Conservation (phyloP, 345 rosid species). For the Gossypium australe region DNA sequence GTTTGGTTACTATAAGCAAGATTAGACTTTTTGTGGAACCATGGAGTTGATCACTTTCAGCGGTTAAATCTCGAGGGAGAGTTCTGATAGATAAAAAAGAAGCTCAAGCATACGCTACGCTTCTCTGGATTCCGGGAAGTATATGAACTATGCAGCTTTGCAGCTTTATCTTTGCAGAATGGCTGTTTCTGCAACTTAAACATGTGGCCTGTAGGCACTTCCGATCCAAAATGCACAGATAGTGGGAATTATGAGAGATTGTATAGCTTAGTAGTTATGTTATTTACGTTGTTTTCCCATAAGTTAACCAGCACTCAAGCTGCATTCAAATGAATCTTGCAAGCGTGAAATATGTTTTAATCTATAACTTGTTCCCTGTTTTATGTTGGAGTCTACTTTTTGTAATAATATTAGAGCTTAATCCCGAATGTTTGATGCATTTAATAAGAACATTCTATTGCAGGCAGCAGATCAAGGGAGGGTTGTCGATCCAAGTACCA, state of each 20-base stretch:
- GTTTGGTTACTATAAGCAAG: background rate
- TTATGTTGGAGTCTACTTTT: background rate
- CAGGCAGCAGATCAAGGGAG: conserved; percentile 68
- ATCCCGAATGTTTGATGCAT: background rate
- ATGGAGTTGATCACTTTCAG: background rate
- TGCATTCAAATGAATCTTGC: background rate
- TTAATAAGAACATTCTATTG: conserved; percentile 16
- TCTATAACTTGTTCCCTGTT: background rate
- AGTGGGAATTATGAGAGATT: background rate
- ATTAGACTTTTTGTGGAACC: background rate
- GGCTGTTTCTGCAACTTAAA: background rate
- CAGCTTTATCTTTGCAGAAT: background rate
- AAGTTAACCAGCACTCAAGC: background rate
- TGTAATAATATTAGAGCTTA: background rate
- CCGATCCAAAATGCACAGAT: background rate
- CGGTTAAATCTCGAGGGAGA: background rate
- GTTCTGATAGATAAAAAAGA: background rate
- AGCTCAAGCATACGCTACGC: background rate
- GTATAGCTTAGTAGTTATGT: background rate
- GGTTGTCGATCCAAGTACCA: conserved; percentile 57
- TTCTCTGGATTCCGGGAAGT: background rate
- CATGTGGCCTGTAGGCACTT: background rate
- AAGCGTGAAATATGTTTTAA: background rate
- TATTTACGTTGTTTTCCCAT: background rate
- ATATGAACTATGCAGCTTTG: background rate